Base-by-base conservation (phyloP, 2,329 filamentous ascomycete species). In the Paecilomyces variotii region DNA sequence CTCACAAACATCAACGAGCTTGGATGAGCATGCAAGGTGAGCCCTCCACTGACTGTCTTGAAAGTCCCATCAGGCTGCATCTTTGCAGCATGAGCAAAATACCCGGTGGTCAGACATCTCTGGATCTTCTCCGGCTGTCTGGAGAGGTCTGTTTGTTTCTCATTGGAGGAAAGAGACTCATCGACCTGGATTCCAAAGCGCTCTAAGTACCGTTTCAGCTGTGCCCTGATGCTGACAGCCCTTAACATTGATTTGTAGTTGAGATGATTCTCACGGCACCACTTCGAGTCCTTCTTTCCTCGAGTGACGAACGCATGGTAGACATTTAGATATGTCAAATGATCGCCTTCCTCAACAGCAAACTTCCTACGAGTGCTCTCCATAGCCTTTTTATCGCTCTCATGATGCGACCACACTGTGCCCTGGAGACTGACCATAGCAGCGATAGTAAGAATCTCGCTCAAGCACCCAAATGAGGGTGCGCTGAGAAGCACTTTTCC, bases 61-160 rank as follows among this genome's bases (percentile, higher is more conserved):
- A 96, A 97, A 3, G 85, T 92, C 12, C 94, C 94, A 77, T 97
- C 93, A 0, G 90, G 83, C 73, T 95, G 90, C 92, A 97, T 97
- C 69, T 87, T 86, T 52, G 94, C 94, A 3, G 91, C 92, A 72
- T 97, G 91, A 0, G 91, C 88, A 75, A 97, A 99, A 75, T 91
- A 97, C 0, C 93, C 94, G 2, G 88, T 84, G 2, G 93, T 91
- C 26, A 99, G 81, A 74, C 93, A 97, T 56, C 90, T 83, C 58
- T 88, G 82, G 61, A 97, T 93, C 63, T 88, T 82, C 67, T 96
- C 90, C 1, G 85, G 82, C 63, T 86, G 80, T 49, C 80, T 77
- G 59, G 71, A 61, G 26, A 65, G n/a, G 65, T 74, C 62, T 58
- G 66, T 60, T 56, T 74, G 62, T 59, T 66, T 64, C 64, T 71